These are phyloP conservation scores for Kuraishia floccosa DNA, from an alignment of 805 yeast species.

Conservation along the genomic window DNA sequence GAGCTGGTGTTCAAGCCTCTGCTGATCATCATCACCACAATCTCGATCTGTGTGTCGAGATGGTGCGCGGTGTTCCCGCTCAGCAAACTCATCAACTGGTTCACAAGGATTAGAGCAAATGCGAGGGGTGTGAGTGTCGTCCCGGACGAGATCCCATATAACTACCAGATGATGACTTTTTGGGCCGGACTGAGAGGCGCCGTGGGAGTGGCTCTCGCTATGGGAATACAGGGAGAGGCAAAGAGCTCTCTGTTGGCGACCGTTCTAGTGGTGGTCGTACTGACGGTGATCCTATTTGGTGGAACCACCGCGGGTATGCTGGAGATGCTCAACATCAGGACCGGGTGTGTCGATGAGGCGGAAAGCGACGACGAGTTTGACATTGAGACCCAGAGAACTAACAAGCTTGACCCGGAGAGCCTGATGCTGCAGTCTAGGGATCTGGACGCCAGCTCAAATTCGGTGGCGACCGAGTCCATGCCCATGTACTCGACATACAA, in stretches of 20 bases:
- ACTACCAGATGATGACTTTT: slow-evolving; percentile 96
- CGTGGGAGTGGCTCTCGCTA: slow-evolving; percentile 97
- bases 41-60: slow-evolving; percentile 87
- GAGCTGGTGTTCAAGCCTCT: slow-evolving; percentile 91
- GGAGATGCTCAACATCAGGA: slow-evolving; percentile 84
- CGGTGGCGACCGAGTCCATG: slow-evolving; percentile 1
- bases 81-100: slow-evolving; percentile 73
- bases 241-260: slow-evolving; percentile 87
- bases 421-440: background rate
- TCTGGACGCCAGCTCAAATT: background rate
- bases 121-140: slow-evolving; percentile 30
- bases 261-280: slow-evolving; percentile 89
- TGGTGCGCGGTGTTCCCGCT: slow-evolving; percentile 98
- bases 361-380: slow-evolving; percentile 94
- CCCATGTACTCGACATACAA: slow-evolving; percentile 8
- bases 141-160: slow-evolving; percentile 87
- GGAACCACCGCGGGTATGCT: slow-evolving; percentile 98
- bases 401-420: background rate
- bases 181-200: slow-evolving; percentile 99
- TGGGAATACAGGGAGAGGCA: slow-evolving; percentile 93
- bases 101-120: slow-evolving; percentile 48
- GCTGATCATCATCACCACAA: slow-evolving; percentile 78
- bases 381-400: slow-evolving; percentile 54
- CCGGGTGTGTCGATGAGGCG: slow-evolving; percentile 78
- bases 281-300: slow-evolving; percentile 93